These are phyloP conservation scores for Castanea crenata DNA, from an alignment of 306 rosid species.

Conservation along the genomic window DNA sequence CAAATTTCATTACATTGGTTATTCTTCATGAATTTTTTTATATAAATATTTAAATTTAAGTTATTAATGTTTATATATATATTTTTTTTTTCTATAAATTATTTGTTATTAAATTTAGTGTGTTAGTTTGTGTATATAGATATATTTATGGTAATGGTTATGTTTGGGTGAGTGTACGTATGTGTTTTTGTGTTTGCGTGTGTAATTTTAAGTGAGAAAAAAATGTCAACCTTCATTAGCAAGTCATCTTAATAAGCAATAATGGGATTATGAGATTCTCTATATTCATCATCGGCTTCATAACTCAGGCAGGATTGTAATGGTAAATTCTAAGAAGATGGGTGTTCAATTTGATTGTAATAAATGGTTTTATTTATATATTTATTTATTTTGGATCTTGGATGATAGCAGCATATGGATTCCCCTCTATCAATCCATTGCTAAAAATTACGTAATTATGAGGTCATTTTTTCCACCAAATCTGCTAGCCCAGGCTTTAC, in stretches of 20 bases:
- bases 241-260: constrained; percentile 82
- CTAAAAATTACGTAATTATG: constrained; percentile 22
- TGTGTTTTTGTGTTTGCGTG: no score
- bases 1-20: no score
- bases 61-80: no score
- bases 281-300: constrained; percentile 59
- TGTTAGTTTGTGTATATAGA: no score
- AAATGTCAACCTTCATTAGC: constrained; percentile 64
- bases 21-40: no score
- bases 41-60: no score
- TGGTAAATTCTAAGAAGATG: constrained; percentile 15
- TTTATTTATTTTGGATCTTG: constrained; percentile 27
- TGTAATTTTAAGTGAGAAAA: no score
- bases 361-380: background rate
- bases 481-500: constrained; percentile 55
- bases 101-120: no score
- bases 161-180: no score
- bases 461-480: constrained; percentile 89
- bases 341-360: constrained; percentile 8
- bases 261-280: constrained; percentile 66
- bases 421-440: constrained; percentile 38
- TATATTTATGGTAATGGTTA: no score
- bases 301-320: constrained; percentile 67
- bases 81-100: no score
- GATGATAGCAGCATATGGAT: constrained; percentile 48